phyloP scores from a whole-genome alignment of 1,284 basidiomycete species.

The Papiliotrema terrestris region DNA sequence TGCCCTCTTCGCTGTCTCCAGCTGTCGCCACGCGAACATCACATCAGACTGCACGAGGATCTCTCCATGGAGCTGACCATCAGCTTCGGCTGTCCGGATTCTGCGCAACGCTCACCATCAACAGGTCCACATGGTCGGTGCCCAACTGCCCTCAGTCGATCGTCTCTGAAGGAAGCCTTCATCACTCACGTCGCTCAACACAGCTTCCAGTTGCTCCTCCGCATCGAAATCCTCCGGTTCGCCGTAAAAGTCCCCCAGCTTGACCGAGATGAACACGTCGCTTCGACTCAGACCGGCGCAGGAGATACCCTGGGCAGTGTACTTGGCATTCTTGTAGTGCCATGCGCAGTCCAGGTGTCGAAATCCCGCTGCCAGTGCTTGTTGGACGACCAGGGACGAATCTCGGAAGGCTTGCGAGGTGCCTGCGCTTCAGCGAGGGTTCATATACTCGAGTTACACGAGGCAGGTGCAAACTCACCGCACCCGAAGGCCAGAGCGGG shows the following conservation, averaged over 20 bases:
- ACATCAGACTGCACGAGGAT: conserved; percentile 10
- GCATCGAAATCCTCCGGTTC: conserved; percentile 17
- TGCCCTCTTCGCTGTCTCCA: conserved; percentile 62
- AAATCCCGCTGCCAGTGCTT: conserved; percentile 11
- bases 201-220: conserved; percentile 1
- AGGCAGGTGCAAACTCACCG: conserved; percentile 4
- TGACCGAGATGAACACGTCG: conserved; percentile 10
- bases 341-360: conserved; percentile 21
- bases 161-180: too few species aligned
- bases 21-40: conserved; percentile 57
- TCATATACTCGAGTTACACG: too few species aligned
- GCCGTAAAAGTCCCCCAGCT: conserved; percentile 15
- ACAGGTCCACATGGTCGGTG: conserved; percentile 13
- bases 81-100: too few species aligned
- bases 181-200: conserved; percentile 15
- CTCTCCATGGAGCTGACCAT: conserved; percentile 11
- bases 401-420: conserved; percentile 13
- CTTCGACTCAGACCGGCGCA: conserved; percentile 5
- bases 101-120: conserved; percentile 6
- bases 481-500: conserved; percentile 19
- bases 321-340: conserved; percentile 18
- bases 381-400: conserved; percentile 4
- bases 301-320: conserved; percentile 8
- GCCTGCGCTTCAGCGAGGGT: not conserved
- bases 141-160: not conserved